A percentile compares a stretch with the other conserved stretches of the same genome.
Evolutionary conservation across 306 rosid genomes (phyloP).

Genomic region (Sindora glabra): DNA sequence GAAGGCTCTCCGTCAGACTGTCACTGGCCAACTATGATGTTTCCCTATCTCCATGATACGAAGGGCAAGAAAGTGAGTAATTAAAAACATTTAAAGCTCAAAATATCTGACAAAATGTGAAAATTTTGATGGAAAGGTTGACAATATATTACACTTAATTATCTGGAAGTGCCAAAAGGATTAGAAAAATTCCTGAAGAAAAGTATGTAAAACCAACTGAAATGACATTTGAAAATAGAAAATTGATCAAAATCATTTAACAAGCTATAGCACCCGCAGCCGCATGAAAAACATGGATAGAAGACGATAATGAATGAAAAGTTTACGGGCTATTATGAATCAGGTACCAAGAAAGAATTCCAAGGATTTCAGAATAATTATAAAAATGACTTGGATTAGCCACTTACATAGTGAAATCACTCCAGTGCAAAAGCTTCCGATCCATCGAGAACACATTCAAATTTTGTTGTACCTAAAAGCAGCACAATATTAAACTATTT

Average conservation of each 20-base stretch:
- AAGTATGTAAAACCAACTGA: neutral
- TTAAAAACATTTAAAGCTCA: neutral
- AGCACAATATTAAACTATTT: neutral
- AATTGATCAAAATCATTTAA: neutral
- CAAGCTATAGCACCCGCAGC: too few species aligned
- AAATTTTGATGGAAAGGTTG: neutral
- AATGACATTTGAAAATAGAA: neutral
- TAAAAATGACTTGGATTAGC: neutral
- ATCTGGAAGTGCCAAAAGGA: neutral
- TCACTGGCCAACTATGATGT: neutral
- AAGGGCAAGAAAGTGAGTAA: neutral
- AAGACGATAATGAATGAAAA: neutral
- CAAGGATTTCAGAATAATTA: neutral
- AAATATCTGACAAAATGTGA: neutral
- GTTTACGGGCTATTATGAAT: neutral
- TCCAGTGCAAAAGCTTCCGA: neutral
- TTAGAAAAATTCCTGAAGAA: constrained; percentile 7
- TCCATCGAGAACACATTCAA: neutral
- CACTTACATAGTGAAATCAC: neutral
- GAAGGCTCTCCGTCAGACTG: neutral
- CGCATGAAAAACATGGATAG: neutral
- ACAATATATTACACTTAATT: neutral
- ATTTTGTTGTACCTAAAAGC: neutral
- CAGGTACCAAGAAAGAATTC: neutral
- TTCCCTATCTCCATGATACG: neutral